Conservation (phyloP, 257 asterid genomes). For the Marsdenia floribunda region DNA sequence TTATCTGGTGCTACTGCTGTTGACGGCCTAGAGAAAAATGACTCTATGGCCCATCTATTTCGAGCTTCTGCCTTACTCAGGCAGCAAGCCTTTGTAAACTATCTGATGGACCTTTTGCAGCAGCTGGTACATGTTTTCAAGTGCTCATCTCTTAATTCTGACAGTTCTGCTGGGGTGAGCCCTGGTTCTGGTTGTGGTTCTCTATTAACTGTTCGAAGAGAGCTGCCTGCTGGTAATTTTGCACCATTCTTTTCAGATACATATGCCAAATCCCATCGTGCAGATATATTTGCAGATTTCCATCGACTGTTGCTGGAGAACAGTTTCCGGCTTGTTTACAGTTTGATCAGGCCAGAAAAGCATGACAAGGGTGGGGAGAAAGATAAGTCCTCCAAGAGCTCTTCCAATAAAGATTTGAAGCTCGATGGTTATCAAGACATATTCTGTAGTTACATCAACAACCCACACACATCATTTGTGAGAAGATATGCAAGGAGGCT, state of each 20-base stretch:
- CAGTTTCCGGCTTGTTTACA: slow-evolving; percentile 86
- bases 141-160: slow-evolving; percentile 60
- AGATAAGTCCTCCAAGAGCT: slow-evolving; percentile 58
- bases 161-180: slow-evolving; percentile 49
- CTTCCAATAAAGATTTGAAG: slow-evolving; percentile 80
- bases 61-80: slow-evolving; percentile 79
- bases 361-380: slow-evolving; percentile 92
- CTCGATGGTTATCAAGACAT: slow-evolving; percentile 97
- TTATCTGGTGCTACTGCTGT: slow-evolving; percentile 46
- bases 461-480: slow-evolving; percentile 73
- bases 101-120: slow-evolving; percentile 93
- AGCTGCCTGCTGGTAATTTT: slow-evolving; percentile 95
- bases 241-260: slow-evolving; percentile 95
- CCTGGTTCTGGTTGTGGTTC: slow-evolving; percentile 90
- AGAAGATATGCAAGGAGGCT: slow-evolving; percentile 96
- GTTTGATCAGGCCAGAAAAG: slow-evolving; percentile 97
- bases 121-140: slow-evolving; percentile 80
- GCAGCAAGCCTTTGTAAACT: slow-evolving; percentile 75
- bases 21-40: slow-evolving; percentile 65
- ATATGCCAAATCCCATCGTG: slow-evolving; percentile 86
- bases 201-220: slow-evolving; percentile 74
- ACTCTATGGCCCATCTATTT: slow-evolving; percentile 55
- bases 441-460: slow-evolving; percentile 94
- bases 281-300: slow-evolving; percentile 89
- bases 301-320: slow-evolving; percentile 79